These are phyloP conservation scores for Calocera viscosa DNA, from an alignment of 768 basidiomycete genomes.

Conservation along the genomic window DNA sequence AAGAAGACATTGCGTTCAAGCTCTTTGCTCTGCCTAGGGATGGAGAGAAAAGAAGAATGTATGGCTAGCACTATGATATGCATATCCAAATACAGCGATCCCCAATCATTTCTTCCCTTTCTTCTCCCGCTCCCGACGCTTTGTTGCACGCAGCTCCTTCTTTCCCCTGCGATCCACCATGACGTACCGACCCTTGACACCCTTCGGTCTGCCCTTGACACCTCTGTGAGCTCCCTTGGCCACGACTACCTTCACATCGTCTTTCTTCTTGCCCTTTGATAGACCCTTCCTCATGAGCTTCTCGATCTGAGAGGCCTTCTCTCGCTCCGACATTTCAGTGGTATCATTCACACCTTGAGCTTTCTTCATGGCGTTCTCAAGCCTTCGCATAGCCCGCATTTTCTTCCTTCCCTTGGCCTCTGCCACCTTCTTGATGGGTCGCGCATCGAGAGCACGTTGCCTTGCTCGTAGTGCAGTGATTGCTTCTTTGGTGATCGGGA, in stretches of 20 bases:
- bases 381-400: conserved; percentile 64
- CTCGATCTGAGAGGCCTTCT: conserved; percentile 88
- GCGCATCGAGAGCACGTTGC: conserved; percentile 85
- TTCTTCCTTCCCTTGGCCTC: conserved; percentile 98
- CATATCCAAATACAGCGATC: background rate
- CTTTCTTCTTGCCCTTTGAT: conserved; percentile 55
- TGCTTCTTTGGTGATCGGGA: conserved; percentile 96
- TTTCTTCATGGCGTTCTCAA: conserved; percentile 91
- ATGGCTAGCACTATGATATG: background rate
- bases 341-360: conserved; percentile 86
- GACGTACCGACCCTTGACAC: conserved; percentile 85
- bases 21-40: conserved; percentile 19
- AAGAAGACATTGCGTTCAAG: conserved; percentile 1
- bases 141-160: conserved; percentile 85
- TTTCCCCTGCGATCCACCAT: conserved; percentile 93
- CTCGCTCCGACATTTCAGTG: conserved; percentile 81
- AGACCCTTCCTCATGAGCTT: conserved; percentile 77
- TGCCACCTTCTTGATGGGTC: conserved; percentile 97
- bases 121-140: conserved; percentile 60
- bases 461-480: conserved; percentile 71
- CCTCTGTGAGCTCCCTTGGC: conserved; percentile 85
- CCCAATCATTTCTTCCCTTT: conserved; percentile 27
- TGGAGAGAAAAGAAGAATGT: background rate
- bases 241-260: conserved; percentile 71
- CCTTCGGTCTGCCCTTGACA: conserved; percentile 83